Conservation (phyloP, 257 asterid genomes). For the Penstemon newberryi region DNA sequence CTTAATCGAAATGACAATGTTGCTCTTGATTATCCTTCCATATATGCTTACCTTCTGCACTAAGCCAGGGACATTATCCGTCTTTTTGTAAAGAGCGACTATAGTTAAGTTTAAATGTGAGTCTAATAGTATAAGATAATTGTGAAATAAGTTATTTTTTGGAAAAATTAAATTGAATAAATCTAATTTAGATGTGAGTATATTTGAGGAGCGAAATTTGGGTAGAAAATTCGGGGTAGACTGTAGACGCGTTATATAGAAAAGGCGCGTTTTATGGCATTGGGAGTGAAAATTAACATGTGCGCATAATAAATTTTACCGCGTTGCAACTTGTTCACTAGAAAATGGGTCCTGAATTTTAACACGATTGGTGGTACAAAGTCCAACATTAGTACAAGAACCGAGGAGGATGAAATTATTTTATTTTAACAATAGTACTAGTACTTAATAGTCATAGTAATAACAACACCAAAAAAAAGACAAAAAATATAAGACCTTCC, state of each 20-base stretch:
- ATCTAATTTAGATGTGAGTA: background rate
- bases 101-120: no score
- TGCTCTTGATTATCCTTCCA: constrained; percentile 2
- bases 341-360: background rate
- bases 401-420: constrained; percentile 1
- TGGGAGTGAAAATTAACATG: background rate
- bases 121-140: background rate
- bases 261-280: background rate
- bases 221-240: background rate
- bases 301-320: background rate
- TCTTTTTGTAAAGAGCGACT: no score
- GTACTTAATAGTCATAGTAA: background rate
- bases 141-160: background rate
- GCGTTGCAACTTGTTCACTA: background rate
- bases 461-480: background rate
- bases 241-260: background rate
- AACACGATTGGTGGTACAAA: background rate
- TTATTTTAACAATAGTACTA: no score
- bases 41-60: background rate
- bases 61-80: no score
- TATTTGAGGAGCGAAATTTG: background rate
- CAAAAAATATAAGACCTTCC: background rate
- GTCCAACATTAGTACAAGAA: background rate
- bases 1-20: background rate
- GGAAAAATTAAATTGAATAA: background rate